Base-by-base conservation (phyloP, 768 basidiomycete species). In the Collybiopsis confluens region DNA sequence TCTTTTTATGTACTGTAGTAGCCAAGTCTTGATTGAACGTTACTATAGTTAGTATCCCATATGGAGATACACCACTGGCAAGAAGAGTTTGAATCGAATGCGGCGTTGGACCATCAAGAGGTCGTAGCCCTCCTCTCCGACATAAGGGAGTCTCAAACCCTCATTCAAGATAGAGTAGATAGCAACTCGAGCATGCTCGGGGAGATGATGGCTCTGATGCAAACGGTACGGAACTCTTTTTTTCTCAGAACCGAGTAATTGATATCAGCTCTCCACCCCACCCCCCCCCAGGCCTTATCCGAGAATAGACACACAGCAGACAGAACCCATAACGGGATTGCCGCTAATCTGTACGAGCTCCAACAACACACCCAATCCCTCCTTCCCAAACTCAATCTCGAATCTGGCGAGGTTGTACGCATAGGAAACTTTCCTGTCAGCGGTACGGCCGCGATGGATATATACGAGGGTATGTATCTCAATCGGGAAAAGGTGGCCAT, bases 401-500 rank as follows among this genome's bases (percentile, higher is more conserved):
- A 71, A 48, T 72, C 73, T 4, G 80, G 80, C 4, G 82, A 84
- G 64, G 81, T 82, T 10, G 65, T 65, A 16, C 70, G 78, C 54
- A 64, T 78, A 27, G 75, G 78, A 15, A 65, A 73, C 21, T 74
- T 74, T 48, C 79, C 82, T 7, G 73, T 80, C 45, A 74, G 74
- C 38, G 79, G 79, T 26, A 78, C 74, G 6, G 72, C 74, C 13
- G 71, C 75, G 2, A 80, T 81, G 70, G 81, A 80, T 63, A 76
- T 81, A 11, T 73, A 70, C 41, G 79, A 82, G 61, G 82, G 82
- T 3, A 27, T 76, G 9, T 83, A 81, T 65, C 70, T 83, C 1
- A 69, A 70, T 28, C 68, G 73, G 45, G 77, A 81, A 57, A 81
- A 79, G 54, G 82, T 83, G 2, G 77, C 79, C 2, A 77, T 83